Conservation (phyloP, 2,329 filamentous ascomycete species). For the Aspergillus sp. region DNA sequence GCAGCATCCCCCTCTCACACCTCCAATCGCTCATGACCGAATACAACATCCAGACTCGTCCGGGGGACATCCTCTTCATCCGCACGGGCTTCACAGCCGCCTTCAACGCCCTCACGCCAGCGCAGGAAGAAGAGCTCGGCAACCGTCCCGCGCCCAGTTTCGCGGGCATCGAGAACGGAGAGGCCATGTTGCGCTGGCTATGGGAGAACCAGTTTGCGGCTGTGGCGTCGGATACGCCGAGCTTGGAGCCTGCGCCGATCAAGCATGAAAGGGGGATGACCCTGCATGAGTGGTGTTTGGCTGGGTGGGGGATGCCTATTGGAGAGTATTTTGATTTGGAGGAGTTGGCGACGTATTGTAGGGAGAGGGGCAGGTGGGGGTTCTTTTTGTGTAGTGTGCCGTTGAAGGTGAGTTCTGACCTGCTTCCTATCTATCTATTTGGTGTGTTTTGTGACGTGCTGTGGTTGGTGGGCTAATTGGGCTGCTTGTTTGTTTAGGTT, state of each 20-base stretch:
- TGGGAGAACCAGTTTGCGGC: slow-evolving; percentile 61
- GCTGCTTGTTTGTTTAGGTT: slow-evolving; percentile 29
- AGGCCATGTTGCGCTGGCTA: slow-evolving; percentile 57
- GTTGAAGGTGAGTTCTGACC: slow-evolving; percentile 40
- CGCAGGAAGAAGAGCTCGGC: slow-evolving; percentile 42
- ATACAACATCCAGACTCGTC: slow-evolving; percentile 44
- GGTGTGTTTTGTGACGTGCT: no score
- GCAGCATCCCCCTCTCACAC: slow-evolving; percentile 47
- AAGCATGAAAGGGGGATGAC: slow-evolving; percentile 22
- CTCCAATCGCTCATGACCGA: slow-evolving; percentile 48
- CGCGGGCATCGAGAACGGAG: slow-evolving; percentile 53
- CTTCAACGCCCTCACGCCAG: slow-evolving; percentile 42
- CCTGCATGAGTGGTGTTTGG: slow-evolving; percentile 39
- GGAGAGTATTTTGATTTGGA: slow-evolving; percentile 52
- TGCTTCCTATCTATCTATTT: no score
- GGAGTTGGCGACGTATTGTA: slow-evolving; percentile 41
- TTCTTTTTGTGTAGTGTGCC: slow-evolving; percentile 56
- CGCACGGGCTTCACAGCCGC: slow-evolving; percentile 55
- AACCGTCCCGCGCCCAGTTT: slow-evolving; percentile 25
- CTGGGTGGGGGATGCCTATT: slow-evolving; percentile 53
- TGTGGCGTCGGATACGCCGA: slow-evolving; percentile 58
- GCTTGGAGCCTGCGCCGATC: slow-evolving; percentile 45
- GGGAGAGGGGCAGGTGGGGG: slow-evolving; percentile 37
- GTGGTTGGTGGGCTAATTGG: background rate
- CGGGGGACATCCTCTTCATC: slow-evolving; percentile 61